These are phyloP conservation scores for Dryas drummondii DNA, from an alignment of 306 rosid species.

Conservation along the genomic window DNA sequence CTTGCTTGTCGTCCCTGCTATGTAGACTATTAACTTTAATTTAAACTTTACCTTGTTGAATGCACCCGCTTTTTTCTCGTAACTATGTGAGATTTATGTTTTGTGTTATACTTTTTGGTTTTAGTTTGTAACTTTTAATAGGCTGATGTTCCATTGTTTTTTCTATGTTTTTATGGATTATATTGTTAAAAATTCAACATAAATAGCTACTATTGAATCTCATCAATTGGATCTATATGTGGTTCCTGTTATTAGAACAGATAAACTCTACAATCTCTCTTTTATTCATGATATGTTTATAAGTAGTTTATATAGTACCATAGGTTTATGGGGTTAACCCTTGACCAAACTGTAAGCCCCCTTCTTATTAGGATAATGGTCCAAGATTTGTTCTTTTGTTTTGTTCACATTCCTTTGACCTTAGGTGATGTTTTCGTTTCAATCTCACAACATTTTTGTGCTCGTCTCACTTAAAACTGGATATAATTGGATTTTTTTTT, in stretches of 20 bases:
- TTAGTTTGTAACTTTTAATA: background rate
- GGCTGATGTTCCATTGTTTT: background rate
- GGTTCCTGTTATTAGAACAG: background rate
- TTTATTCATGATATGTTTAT: background rate
- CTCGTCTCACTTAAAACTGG: no score
- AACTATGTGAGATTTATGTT: background rate
- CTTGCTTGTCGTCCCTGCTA: slow-evolving; percentile 7
- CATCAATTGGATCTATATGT: background rate
- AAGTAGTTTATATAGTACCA: background rate
- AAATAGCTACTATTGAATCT: background rate
- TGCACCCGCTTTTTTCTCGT: slow-evolving; percentile 2
- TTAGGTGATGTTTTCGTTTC: no score
- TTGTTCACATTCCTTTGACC: no score
- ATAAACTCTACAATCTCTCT: background rate
- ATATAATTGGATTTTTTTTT: no score
- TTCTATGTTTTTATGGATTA: background rate
- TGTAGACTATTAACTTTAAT: slow-evolving; percentile 19
- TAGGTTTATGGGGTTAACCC: background rate
- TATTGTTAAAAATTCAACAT: background rate
- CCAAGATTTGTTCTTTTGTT: background rate
- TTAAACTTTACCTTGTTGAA: slow-evolving; percentile 28
- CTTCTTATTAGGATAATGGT: background rate
- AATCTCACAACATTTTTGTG: no score
- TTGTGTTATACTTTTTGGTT: background rate
- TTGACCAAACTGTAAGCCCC: background rate